Conservation (phyloP, 2,329 filamentous ascomycete genomes). For the Fusarium brachygibbosum region DNA sequence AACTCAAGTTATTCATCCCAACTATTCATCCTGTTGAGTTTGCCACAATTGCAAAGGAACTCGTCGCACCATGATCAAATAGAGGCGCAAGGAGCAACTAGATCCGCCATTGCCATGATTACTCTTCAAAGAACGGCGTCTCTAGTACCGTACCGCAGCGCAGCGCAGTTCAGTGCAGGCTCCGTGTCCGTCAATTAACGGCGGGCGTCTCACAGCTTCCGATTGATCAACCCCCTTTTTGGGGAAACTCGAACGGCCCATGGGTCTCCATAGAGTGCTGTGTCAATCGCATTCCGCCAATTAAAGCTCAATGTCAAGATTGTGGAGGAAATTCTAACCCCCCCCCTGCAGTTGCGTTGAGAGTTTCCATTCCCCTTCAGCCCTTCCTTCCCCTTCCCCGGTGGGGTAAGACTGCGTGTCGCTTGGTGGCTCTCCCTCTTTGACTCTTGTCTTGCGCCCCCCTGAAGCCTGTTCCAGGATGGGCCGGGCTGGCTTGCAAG, state of each 20-base stretch:
- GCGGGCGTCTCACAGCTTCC: conserved; percentile 33
- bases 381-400: conserved; percentile 15
- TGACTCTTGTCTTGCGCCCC: conserved; percentile 25
- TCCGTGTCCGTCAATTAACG: conserved; percentile 31
- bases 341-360: conserved; percentile 38
- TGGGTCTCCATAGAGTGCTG: conserved; percentile 24
- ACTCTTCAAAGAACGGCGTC: conserved; percentile 17
- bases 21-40: background rate
- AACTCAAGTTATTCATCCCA: conserved; percentile 1
- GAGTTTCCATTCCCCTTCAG: conserved; percentile 29
- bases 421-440: conserved; percentile 24
- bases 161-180: background rate
- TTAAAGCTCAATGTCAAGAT: background rate
- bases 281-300: conserved; percentile 38
- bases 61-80: conserved; percentile 33
- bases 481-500: conserved; percentile 10
- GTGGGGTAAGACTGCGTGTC: conserved; percentile 21
- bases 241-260: conserved; percentile 40
- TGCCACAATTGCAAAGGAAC: background rate
- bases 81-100: conserved; percentile 34
- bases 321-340: conserved; percentile 30
- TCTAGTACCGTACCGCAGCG: conserved; percentile 12
- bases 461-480: conserved; percentile 39
- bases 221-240: conserved; percentile 45
- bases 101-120: conserved; percentile 23